phyloP scores from a whole-genome alignment of 1,284 basidiomycete genomes.

The Taiwanofungus camphoratus region DNA sequence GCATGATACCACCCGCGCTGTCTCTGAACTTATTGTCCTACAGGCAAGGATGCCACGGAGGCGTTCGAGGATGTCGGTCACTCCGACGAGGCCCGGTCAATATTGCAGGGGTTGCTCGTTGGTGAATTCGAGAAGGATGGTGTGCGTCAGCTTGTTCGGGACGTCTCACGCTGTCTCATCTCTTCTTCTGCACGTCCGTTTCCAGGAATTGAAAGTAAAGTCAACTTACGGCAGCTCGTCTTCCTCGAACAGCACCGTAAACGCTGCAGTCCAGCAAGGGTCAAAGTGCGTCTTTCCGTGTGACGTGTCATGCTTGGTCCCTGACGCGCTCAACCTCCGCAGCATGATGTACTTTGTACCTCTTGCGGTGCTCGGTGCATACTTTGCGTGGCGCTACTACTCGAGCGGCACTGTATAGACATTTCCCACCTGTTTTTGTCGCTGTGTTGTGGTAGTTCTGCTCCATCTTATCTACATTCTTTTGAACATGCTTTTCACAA shows the following conservation, averaged over 20 bases:
- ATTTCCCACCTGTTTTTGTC: not conserved
- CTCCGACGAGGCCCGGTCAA: slow-evolving; percentile 94
- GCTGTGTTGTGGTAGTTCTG: slow-evolving; percentile 4
- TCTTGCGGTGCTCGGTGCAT: slow-evolving; percentile 66
- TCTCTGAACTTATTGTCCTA: slow-evolving; percentile 8
- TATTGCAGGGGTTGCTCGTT: slow-evolving; percentile 73
- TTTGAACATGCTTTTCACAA: not conserved
- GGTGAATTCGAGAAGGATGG: slow-evolving; percentile 72
- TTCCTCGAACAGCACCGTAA: slow-evolving; percentile 31
- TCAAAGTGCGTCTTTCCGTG: slow-evolving; percentile 51
- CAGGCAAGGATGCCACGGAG: slow-evolving; percentile 92
- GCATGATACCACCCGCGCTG: not conserved
- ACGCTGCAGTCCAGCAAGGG: slow-evolving; percentile 54
- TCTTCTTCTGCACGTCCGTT: not conserved
- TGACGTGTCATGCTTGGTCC: not conserved
- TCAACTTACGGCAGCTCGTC: slow-evolving; percentile 28
- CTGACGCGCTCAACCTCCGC: slow-evolving; percentile 10
- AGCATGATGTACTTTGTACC: slow-evolving; percentile 80
- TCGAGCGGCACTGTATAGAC: slow-evolving; percentile 35
- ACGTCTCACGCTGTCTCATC: not conserved
- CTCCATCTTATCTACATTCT: slow-evolving; percentile 9
- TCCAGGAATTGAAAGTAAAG: slow-evolving; percentile 45
- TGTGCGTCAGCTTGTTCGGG: slow-evolving; percentile 38
- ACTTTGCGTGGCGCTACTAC: slow-evolving; percentile 80
- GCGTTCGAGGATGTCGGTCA: slow-evolving; percentile 99